phyloP scores from a whole-genome alignment of 2,329 filamentous ascomycete genomes.

The Phaeosphaeria sp. region DNA sequence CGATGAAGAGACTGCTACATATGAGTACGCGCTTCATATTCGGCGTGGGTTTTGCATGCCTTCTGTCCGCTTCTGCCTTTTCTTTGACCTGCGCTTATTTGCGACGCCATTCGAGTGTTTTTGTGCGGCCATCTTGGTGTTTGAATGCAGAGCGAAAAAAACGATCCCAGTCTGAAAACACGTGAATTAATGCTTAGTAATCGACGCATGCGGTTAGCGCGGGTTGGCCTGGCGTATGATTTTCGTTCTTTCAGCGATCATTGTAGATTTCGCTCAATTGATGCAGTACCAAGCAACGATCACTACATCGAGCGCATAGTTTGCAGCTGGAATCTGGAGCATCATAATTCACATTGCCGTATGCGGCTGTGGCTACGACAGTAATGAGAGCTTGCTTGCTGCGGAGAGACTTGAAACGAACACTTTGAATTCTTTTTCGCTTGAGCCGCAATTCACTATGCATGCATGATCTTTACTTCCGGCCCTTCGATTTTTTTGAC shows the following conservation, averaged over 20 bases:
- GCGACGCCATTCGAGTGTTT: constrained; percentile 27
- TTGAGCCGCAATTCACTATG: background rate
- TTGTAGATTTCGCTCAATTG: too few species aligned
- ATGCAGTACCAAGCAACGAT: too few species aligned
- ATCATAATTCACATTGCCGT: too few species aligned
- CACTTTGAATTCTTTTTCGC: too few species aligned
- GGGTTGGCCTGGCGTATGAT: too few species aligned
- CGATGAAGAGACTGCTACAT: constrained; percentile 35
- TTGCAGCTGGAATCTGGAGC: too few species aligned
- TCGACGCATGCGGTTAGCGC: constrained; percentile 25
- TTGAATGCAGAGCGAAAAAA: constrained; percentile 16
- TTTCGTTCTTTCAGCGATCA: too few species aligned
- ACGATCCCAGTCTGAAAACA: constrained; percentile 24
- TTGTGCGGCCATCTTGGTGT: background rate
- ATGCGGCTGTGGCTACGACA: too few species aligned
- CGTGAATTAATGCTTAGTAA: constrained; percentile 34
- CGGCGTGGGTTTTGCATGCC: constrained; percentile 13
- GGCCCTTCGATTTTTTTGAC: constrained; percentile 45
- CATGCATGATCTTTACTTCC: constrained; percentile 6
- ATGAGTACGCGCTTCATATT: constrained; percentile 10
- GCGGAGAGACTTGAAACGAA: too few species aligned
- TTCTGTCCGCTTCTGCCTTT: constrained; percentile 40
- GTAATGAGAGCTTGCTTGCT: too few species aligned
- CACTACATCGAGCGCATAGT: too few species aligned
- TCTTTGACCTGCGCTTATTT: constrained; percentile 35